Base-by-base conservation (phyloP, 1,284 basidiomycete genomes). In the Ganoderma sp. region DNA sequence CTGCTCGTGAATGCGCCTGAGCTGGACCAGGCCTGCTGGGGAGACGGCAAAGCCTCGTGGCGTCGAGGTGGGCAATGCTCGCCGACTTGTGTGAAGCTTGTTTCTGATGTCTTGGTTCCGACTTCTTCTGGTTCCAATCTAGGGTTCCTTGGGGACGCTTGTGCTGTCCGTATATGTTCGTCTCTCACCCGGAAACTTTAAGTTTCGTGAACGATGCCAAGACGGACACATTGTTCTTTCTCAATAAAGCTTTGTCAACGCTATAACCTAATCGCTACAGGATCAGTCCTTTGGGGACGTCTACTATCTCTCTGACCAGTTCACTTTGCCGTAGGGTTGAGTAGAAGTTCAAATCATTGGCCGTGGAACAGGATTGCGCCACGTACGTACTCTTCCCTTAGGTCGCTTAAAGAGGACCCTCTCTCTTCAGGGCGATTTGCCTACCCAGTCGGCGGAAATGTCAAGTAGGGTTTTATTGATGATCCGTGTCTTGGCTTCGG, bases 401-500 rank as follows among this genome's bases (percentile, higher is more conserved):
- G 48, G 48, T 32, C 28, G 15, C 17, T 15, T 15, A 58, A 15
- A 59, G n/a, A 9, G 7, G 19, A 10, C 19, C 57, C 17, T 32
- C 15, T 7, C 4, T 34, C 37, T 15, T 34, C 25, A 17, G 57
- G 9, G 41, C 39, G 39, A 43, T 28, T 41, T 2, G 22, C 22
- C n/a, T 41, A 15, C 39, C 41, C 45, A 25, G 15, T 50, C 43
- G 32, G 61, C 9, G 37, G 34, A 28, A 39, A n/a, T 43, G 42
- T 50, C 43, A 62, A 50, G 45, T 64, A 57, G 56, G 64, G 56
- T 57, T 67, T 59, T 59, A 59, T 19, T 25, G 50, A 41, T 66
- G 64, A 69, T 69, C 68, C 37, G 56, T 37, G 22, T 60, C 9
- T 28, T 43, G n/a, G 25, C n/a, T 56, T 28, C 22, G n/a, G 22